A percentile compares a stretch with the other conserved stretches of the same genome.
Conservation (phyloP, 2,329 filamentous ascomycete species). For the Blastomyces parvus region DNA sequence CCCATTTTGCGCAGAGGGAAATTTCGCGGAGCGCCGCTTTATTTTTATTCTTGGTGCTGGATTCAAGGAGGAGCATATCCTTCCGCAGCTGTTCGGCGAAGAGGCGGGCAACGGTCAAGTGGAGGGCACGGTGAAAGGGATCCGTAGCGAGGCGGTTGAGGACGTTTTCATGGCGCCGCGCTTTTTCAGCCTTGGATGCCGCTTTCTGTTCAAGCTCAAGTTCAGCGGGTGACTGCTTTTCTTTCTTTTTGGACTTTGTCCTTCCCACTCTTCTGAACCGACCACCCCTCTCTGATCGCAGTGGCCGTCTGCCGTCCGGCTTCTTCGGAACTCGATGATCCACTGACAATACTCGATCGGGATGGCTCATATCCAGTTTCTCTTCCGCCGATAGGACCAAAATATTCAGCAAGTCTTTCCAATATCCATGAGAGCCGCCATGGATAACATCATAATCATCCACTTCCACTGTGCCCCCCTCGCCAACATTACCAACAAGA, state of each 20-base stretch:
- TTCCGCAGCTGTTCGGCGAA: conserved; percentile 47
- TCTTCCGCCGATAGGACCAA: conserved; percentile 44
- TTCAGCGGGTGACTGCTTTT: not conserved
- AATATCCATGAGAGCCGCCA: conserved; percentile 51
- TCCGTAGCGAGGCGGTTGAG: conserved; percentile 37
- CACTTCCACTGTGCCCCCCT: conserved; percentile 18
- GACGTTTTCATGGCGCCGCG: conserved; percentile 35
- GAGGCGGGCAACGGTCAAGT: conserved; percentile 46
- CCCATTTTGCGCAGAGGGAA: conserved; percentile 53
- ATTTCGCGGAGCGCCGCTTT: conserved; percentile 38
- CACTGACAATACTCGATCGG: conserved; percentile 35
- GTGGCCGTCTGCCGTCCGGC: not conserved
- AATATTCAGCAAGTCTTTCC: conserved; percentile 53
- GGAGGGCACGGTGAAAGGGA: conserved; percentile 43
- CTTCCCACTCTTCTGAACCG: conserved; percentile 11
- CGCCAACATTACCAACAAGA: conserved; percentile 22
- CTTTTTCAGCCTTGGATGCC: conserved; percentile 24
- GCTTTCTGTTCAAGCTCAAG: not conserved
- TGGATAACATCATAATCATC: conserved; percentile 40
- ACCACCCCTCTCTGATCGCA: not conserved
- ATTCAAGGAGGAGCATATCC: conserved; percentile 39
- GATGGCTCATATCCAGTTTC: conserved; percentile 38
- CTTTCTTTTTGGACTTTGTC: not conserved
- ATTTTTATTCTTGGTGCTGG: conserved; percentile 23
- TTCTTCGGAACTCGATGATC: not conserved